These are phyloP conservation scores for Calocybe cyanea DNA, from an alignment of 768 basidiomycete genomes.

Conservation along the genomic window DNA sequence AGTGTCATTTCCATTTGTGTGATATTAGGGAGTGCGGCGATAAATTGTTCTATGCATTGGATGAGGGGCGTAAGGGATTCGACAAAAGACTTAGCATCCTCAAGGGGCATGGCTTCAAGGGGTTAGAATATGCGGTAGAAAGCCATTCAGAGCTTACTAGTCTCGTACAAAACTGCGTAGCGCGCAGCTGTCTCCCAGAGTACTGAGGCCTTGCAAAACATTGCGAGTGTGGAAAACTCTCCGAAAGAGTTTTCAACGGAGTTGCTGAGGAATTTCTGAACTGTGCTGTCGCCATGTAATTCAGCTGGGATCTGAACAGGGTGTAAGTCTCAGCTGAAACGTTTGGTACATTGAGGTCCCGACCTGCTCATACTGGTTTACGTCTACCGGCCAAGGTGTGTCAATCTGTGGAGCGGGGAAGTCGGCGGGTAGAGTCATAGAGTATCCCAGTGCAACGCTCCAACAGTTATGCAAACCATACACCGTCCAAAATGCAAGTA, in stretches of 20 bases:
- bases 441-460: constrained; percentile 45
- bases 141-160: not conserved
- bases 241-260: constrained; percentile 1
- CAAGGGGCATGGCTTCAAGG: constrained; percentile 15
- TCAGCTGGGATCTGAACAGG: constrained; percentile 33
- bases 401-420: constrained; percentile 42
- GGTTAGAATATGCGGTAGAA: not conserved
- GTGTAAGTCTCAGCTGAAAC: not conserved
- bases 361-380: constrained; percentile 35
- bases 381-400: constrained; percentile 46
- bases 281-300: constrained; percentile 40
- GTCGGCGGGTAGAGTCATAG: constrained; percentile 47
- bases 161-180: not conserved
- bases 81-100: constrained; percentile 19
- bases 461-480: constrained; percentile 53
- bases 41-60: constrained; percentile 20
- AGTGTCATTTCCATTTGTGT: constrained; percentile 6
- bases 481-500: constrained; percentile 62
- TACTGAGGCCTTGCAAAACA: constrained; percentile 5
- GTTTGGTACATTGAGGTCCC: not conserved
- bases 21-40: constrained; percentile 6
- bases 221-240: constrained; percentile 3
- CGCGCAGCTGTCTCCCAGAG: constrained; percentile 3
- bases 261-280: constrained; percentile 23
- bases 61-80: constrained; percentile 22